Percentiles rank a stretch among this genome's conserved stretches.
Evolutionary conservation across 768 basidiomycete species (phyloP).

Genomic region (Pleurotus pulmonarius): DNA sequence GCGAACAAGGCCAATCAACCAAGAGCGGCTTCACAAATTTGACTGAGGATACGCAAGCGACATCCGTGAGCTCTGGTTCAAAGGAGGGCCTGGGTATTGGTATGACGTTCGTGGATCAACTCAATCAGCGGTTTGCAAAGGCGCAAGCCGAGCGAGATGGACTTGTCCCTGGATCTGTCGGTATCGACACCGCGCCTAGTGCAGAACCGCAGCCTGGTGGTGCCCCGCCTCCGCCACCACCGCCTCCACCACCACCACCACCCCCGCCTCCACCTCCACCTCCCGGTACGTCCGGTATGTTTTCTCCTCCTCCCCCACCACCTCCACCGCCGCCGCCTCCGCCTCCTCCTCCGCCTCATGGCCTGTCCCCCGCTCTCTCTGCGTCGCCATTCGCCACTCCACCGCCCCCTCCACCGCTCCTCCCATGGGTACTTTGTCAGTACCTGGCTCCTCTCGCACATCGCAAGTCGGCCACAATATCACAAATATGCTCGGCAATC

Average conservation of each 20-base stretch:
- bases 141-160: neutral
- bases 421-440: conserved; percentile 27
- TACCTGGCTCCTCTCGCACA: conserved; percentile 41
- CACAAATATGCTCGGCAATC: conserved; percentile 51
- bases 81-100: conserved; percentile 34
- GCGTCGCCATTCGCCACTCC: conserved; percentile 22
- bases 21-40: conserved; percentile 32
- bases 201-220: conserved; percentile 17
- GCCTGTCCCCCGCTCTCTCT: conserved; percentile 13
- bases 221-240: conserved; percentile 31
- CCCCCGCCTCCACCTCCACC: conserved; percentile 20
- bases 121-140: conserved; percentile 50
- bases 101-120: conserved; percentile 58
- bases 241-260: conserved; percentile 29
- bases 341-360: conserved; percentile 22
- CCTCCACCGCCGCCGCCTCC: conserved; percentile 30
- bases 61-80: conserved; percentile 49
- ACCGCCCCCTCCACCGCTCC: conserved; percentile 37
- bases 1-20: conserved; percentile 51
- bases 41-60: conserved; percentile 55
- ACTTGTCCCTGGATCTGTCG: neutral
- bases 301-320: conserved; percentile 24
- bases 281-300: conserved; percentile 7
- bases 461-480: conserved; percentile 61
- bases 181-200: neutral